phyloP scores from a whole-genome alignment of 352 stramenopile genomes.

The Pythium sukuiense region DNA sequence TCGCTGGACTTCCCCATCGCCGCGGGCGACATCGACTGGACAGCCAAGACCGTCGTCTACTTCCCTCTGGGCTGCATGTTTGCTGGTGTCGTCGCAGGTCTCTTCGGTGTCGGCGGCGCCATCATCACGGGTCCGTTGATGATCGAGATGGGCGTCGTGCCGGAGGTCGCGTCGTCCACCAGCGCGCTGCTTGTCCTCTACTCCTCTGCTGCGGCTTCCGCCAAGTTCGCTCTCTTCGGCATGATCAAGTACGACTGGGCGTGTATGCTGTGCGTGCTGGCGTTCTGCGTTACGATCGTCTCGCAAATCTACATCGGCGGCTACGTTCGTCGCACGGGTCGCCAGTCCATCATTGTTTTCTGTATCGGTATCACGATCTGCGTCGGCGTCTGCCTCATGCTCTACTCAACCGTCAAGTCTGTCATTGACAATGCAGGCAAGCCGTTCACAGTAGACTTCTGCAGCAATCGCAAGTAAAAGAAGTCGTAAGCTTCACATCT shows the following conservation, averaged over 20 bases:
- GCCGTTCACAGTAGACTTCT: conserved; percentile 23
- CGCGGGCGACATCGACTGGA: conserved; percentile 48
- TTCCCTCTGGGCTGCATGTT: conserved; percentile 43
- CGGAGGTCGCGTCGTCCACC: conserved; percentile 49
- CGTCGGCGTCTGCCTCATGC: conserved; percentile 47
- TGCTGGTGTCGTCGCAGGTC: conserved; percentile 47
- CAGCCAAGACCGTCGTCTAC: conserved; percentile 31
- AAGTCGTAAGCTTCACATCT: not conserved
- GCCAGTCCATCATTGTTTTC: conserved; percentile 55
- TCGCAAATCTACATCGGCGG: conserved; percentile 52
- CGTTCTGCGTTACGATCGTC: conserved; percentile 48
- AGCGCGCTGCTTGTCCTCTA: conserved; percentile 59
- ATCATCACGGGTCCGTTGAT: conserved; percentile 61
- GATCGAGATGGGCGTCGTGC: conserved; percentile 57
- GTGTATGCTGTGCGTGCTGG: conserved; percentile 35
- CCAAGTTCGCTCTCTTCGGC: conserved; percentile 56
- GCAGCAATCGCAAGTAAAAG: conserved; percentile 4
- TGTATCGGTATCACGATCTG: conserved; percentile 47
- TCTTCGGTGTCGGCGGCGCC: conserved; percentile 56
- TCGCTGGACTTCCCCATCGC: conserved; percentile 39
- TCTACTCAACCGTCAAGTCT: conserved; percentile 48
- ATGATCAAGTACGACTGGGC: conserved; percentile 53
- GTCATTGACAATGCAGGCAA: conserved; percentile 42
- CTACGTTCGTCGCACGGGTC: conserved; percentile 48
- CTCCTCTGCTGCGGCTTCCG: conserved; percentile 40